Evolutionary conservation across 2,329 filamentous ascomycete species (phyloP).

Genomic region (Venturia asperata): DNA sequence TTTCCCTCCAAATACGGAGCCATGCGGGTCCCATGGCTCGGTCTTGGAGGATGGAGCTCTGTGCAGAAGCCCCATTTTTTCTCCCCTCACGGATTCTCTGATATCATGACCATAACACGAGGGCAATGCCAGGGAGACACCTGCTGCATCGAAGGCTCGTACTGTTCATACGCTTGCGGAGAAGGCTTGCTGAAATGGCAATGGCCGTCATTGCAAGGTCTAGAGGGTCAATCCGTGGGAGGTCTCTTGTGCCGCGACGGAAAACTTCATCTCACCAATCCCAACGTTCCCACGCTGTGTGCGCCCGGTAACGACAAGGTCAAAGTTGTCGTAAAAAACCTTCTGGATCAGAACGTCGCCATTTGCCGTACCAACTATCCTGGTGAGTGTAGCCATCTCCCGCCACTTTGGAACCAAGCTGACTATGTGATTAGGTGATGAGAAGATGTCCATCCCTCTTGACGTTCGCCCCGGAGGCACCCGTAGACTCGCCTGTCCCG

Average conservation of each 20-base stretch:
- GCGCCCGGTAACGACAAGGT: slow-evolving; percentile 59
- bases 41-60: slow-evolving; percentile 69
- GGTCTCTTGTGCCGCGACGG: slow-evolving; percentile 75
- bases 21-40: slow-evolving; percentile 60
- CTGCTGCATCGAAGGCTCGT: slow-evolving; percentile 54
- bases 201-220: slow-evolving; percentile 74
- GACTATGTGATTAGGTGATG: slow-evolving; percentile 46
- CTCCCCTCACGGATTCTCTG: slow-evolving; percentile 34
- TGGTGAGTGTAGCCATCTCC: slow-evolving; percentile 42
- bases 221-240: slow-evolving; percentile 76
- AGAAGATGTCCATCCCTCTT: slow-evolving; percentile 77
- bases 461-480: slow-evolving; percentile 52
- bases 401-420: neutral
- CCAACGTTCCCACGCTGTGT: slow-evolving; percentile 63
- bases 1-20: slow-evolving; percentile 83
- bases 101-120: slow-evolving; percentile 60
- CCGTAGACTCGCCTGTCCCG: slow-evolving; percentile 66
- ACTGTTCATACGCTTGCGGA: slow-evolving; percentile 94
- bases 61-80: slow-evolving; percentile 52
- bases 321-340: slow-evolving; percentile 65
- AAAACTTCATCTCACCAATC: slow-evolving; percentile 70
- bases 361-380: slow-evolving; percentile 97
- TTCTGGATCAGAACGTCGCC: slow-evolving; percentile 56
- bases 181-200: slow-evolving; percentile 86
- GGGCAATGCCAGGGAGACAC: slow-evolving; percentile 49